These are phyloP conservation scores for Colletotrichum nymphaeae DNA, from an alignment of 2,329 filamentous ascomycete genomes.

Conservation along the genomic window DNA sequence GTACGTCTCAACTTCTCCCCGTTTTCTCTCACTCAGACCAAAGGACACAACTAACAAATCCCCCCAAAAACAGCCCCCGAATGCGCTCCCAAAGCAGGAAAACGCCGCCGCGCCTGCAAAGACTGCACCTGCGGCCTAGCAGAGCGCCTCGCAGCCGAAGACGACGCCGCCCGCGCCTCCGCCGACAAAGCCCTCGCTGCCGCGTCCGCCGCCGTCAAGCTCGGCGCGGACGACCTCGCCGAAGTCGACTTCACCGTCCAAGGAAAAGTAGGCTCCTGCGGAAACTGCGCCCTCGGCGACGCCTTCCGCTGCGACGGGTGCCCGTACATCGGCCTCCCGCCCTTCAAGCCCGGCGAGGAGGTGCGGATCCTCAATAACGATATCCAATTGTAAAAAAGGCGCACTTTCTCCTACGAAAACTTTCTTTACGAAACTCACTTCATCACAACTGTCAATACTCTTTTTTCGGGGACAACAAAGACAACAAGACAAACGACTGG, in stretches of 20 bases:
- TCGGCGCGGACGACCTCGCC: constrained; percentile 80
- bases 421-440: neutral
- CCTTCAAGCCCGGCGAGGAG: constrained; percentile 97
- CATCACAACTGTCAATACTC: neutral
- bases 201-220: constrained; percentile 57
- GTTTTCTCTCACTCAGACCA: too few relatives aligned
- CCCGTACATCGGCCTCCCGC: constrained; percentile 90
- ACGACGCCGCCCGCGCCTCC: constrained; percentile 72
- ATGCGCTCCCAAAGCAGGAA: constrained; percentile 87
- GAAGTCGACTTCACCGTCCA: constrained; percentile 98
- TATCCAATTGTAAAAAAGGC: constrained; percentile 74
- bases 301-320: constrained; percentile 81
- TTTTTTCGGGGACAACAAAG: neutral
- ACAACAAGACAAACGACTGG: neutral
- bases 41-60: too few relatives aligned
- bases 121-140: constrained; percentile 97
- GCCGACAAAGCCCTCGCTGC: constrained; percentile 73
- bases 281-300: constrained; percentile 93
- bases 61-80: constrained; percentile 70
- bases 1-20: constrained; percentile 64
- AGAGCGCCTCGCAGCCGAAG: constrained; percentile 68
- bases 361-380: constrained; percentile 88
- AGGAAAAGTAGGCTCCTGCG: constrained; percentile 94
- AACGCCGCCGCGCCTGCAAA: constrained; percentile 81
- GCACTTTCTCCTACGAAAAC: too few relatives aligned